phyloP scores from a whole-genome alignment of 2,329 filamentous ascomycete species.

The Catunica adiposa region DNA sequence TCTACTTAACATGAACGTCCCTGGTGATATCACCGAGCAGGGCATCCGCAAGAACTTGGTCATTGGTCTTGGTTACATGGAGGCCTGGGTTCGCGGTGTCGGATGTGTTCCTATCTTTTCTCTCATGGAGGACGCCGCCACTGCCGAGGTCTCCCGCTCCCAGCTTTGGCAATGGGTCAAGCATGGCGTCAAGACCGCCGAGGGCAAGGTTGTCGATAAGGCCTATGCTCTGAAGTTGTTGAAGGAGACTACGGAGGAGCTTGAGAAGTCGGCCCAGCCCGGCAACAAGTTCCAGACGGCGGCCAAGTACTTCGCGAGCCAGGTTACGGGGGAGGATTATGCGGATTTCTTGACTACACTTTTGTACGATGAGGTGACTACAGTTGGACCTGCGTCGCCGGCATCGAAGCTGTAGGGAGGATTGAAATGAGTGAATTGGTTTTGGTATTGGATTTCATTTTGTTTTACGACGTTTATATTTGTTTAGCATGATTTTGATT shows the following conservation, averaged over 20 bases:
- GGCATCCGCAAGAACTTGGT: slow-evolving; percentile 96
- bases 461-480: not conserved
- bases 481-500: not conserved
- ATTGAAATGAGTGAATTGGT: not conserved
- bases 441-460: not conserved
- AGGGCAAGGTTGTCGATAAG: slow-evolving; percentile 89
- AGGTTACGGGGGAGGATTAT: slow-evolving; percentile 95
- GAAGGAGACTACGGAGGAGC: slow-evolving; percentile 64
- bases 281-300: slow-evolving; percentile 87
- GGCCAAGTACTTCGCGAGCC: slow-evolving; percentile 77
- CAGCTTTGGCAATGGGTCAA: slow-evolving; percentile 95
- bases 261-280: slow-evolving; percentile 58
- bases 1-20: slow-evolving; percentile 94
- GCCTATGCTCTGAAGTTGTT: slow-evolving; percentile 73
- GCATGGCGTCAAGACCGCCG: slow-evolving; percentile 55
- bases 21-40: slow-evolving; percentile 77
- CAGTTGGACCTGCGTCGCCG: slow-evolving; percentile 42
- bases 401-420: slow-evolving; percentile 46
- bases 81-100: slow-evolving; percentile 88
- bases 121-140: slow-evolving; percentile 96
- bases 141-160: slow-evolving; percentile 82
- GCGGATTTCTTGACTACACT: slow-evolving; percentile 84
- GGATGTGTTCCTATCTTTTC: slow-evolving; percentile 97
- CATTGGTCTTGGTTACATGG: slow-evolving; percentile 96
- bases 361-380: slow-evolving; percentile 76